These are phyloP conservation scores for Chytriomyces confervae DNA, from an alignment of 192 early-diverging fungal genomes.

Conservation along the genomic window DNA sequence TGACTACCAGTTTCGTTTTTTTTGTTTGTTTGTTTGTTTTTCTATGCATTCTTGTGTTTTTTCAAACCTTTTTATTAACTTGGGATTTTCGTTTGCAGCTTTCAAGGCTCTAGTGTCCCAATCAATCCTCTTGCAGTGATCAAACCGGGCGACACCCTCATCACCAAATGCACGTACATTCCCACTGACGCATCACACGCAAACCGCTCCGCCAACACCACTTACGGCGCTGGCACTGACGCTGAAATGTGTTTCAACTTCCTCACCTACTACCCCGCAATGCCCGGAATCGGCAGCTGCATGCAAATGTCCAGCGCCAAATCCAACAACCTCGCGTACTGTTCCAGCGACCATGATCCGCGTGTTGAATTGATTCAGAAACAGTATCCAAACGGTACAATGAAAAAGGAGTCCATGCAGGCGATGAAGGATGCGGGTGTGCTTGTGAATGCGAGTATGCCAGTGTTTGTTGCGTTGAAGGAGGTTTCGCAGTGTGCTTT, in stretches of 20 bases:
- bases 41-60: neutral
- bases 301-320: neutral
- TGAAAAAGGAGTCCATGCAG: too few relatives aligned
- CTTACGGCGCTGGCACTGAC: neutral
- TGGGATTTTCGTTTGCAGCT: neutral
- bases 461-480: too few relatives aligned
- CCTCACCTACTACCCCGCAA: constrained; percentile 37
- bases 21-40: neutral
- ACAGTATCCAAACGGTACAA: too few relatives aligned
- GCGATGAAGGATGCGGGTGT: too few relatives aligned
- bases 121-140: neutral
- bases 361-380: too few relatives aligned
- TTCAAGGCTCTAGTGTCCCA: constrained; percentile 11
- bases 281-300: neutral
- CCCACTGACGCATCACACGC: constrained; percentile 13
- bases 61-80: neutral
- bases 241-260: constrained; percentile 46
- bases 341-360: too few relatives aligned
- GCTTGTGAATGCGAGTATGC: too few relatives aligned
- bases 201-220: neutral
- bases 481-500: too few relatives aligned
- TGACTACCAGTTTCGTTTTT: constrained; percentile 24
- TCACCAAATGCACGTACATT: constrained; percentile 40
- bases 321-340: too few relatives aligned
- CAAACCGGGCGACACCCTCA: constrained; percentile 33